Percentiles rank a stretch among this genome's conserved stretches.
These are phyloP conservation scores for Mariannaea elegans DNA, from an alignment of 2,329 filamentous ascomycete genomes.

Conservation along the genomic window DNA sequence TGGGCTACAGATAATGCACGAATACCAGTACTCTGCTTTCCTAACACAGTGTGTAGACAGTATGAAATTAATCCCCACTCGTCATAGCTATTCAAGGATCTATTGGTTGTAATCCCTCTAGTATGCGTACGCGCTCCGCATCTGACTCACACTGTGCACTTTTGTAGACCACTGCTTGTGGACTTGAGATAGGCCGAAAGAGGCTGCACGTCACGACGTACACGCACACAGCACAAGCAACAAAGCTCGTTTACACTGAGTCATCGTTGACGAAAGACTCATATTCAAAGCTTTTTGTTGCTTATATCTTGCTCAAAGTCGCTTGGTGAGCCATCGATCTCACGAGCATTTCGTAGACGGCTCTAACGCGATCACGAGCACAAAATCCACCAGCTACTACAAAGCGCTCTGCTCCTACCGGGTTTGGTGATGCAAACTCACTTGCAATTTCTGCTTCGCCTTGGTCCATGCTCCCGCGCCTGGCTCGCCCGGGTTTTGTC, in stretches of 20 bases:
- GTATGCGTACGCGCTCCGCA: neutral
- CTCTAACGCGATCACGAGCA: no score
- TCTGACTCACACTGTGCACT: conserved; percentile 10
- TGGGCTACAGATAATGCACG: no score
- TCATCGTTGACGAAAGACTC: neutral
- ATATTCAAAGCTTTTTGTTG: neutral
- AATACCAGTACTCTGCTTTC: no score
- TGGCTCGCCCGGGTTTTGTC: conserved; percentile 33
- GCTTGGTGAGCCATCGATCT: neutral
- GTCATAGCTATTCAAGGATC: no score
- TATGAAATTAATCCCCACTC: no score
- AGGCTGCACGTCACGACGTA: no score
- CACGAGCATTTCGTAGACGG: neutral
- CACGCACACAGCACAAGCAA: no score
- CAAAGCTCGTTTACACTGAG: neutral
- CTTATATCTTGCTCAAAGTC: neutral
- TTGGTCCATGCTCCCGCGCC: conserved; percentile 34
- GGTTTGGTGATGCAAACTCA: neutral
- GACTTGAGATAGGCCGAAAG: no score
- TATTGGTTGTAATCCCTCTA: neutral
- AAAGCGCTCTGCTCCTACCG: neutral
- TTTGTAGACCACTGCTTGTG: no score
- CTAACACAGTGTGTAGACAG: no score
- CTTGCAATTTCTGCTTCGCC: neutral
- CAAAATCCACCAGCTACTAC: neutral